Percentiles rank a stretch among this genome's conserved stretches.
These are phyloP conservation scores for Colletotrichum viniferum DNA, from an alignment of 2,329 filamentous ascomycete species.

Conservation along the genomic window DNA sequence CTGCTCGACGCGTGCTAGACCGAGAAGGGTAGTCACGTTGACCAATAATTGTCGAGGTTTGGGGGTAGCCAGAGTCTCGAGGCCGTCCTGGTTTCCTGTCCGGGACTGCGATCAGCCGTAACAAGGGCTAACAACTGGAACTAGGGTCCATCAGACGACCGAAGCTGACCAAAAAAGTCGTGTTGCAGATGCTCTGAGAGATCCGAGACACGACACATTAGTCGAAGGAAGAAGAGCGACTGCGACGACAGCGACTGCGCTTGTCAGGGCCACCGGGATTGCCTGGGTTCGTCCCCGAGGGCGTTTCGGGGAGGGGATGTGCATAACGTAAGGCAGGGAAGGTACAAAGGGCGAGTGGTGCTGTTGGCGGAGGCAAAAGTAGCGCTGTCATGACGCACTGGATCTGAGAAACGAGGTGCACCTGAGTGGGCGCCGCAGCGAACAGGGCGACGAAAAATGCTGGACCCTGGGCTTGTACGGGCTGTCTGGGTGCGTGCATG, in stretches of 20 bases:
- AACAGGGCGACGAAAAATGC: constrained; percentile 11
- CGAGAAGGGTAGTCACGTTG: neutral
- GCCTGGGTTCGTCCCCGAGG: neutral
- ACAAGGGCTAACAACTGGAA: neutral
- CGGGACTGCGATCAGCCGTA: neutral
- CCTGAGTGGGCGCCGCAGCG: constrained; percentile 12
- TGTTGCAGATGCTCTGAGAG: constrained; percentile 9
- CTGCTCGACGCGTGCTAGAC: neutral
- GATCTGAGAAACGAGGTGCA: constrained; percentile 11
- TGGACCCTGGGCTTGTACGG: constrained; percentile 10
- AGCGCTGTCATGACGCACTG: constrained; percentile 18
- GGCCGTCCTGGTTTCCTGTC: neutral
- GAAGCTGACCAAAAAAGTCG: neutral
- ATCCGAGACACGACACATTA: neutral
- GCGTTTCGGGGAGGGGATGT: neutral
- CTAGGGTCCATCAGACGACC: neutral
- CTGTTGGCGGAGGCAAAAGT: neutral
- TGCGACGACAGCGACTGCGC: neutral
- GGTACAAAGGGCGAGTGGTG: neutral
- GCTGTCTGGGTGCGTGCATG: constrained; percentile 8
- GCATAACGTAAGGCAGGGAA: neutral
- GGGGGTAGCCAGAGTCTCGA: neutral
- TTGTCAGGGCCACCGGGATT: neutral
- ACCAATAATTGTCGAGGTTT: neutral
- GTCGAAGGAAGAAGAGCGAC: neutral